Evolutionary conservation across 2,329 filamentous ascomycete genomes (phyloP), one percentile per base, ranked within the genome.

Genomic region (Endothia cerciana): DNA sequence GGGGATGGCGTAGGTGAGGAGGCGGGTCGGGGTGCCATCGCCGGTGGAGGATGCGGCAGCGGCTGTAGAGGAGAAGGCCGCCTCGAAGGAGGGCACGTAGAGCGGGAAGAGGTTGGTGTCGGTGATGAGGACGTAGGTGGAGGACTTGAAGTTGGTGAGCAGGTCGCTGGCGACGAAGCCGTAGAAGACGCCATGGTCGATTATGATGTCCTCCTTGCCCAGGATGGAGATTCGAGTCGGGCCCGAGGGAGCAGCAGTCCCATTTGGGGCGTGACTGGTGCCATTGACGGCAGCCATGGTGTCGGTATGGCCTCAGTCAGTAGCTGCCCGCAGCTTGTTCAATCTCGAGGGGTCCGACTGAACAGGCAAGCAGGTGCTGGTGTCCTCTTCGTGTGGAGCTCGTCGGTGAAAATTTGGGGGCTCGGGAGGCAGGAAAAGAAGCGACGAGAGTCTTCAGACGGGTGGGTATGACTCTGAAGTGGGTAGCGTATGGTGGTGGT

Each of bases 121-220:
- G 77, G 95, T 98, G 74, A 99, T 92, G 68, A 99, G 89, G 66
- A 98, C 91, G 77, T 98, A 99, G 68, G 94, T 98, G 22, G 93
- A 96, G 25, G 94, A 95, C 60, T 86, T 79, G 68, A 95, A 83
- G 75, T 90, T 91, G 64, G 85, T 80, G 69, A 98, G 83, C 65
- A 99, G 85, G 78, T 99, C 94, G 71, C 89, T 80, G 62, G 89
- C 88, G 69, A 98, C 89, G 76, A 91, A 95, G 74, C 85, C 85
- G 69, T 90, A 87, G 92, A 94, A 97, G 64, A 99, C 87, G 70
- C 91, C 92, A 76, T 97, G 93, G 76, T 97, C 93, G 74, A 97
- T 90, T 70, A 97, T 84, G 72, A 99, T 98, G 74, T 90, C 91
- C 72, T 97, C 92, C 74, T 92, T 91, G 71, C 93, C 93, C 66